Evolutionary conservation across 208 protist genomes (phyloP), one percentile per base, ranked within the genome.

Genomic region (Crithidia bombi): DNA sequence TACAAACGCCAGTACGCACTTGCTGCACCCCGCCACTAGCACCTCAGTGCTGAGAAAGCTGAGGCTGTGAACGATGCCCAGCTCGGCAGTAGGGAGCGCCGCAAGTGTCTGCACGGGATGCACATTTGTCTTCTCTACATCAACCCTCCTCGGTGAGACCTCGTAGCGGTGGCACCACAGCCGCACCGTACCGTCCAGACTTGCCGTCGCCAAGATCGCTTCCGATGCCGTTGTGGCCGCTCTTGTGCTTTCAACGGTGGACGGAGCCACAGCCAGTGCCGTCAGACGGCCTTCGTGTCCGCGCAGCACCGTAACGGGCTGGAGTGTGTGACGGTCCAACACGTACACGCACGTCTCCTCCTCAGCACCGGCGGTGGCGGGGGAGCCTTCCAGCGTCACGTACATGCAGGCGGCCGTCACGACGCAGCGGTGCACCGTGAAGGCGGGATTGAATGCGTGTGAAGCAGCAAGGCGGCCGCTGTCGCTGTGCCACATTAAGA

Each of bases 401-500:
- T 85, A 93, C 4, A 94, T 26, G 51, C 80, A 83, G 3, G 52
- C 66, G 0, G 33, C 33, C 3, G 86, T 86, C 4, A 80, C 43
- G 41, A 89, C 44, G 44, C 83, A 91, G 74, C 94, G 78, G 25
- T 74, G 57, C 35, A 96, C 87, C 30, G 66, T 68, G 39, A 75
- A 81, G 73, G 73, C 69, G 21, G 50, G 64, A 49, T 75, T 68
- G 61, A 89, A 87, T 26, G 75, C 35, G 63, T 86, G 90, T 0
- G 72, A 47, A 7, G 75, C 86, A 30, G 85, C 36, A 10, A 89
- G 69, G 15, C 73, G 36, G 36, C 82, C 55, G 12, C 63, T 81
- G 17, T 82, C 61, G 14, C 79, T 74, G 67, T 89, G 71, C 83
- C 91, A 96, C 41, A 93, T 41, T 1, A 93, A 52, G n/a, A 96